Conservation (phyloP, 805 yeast species). For the Cyberlindnera meyerae region DNA sequence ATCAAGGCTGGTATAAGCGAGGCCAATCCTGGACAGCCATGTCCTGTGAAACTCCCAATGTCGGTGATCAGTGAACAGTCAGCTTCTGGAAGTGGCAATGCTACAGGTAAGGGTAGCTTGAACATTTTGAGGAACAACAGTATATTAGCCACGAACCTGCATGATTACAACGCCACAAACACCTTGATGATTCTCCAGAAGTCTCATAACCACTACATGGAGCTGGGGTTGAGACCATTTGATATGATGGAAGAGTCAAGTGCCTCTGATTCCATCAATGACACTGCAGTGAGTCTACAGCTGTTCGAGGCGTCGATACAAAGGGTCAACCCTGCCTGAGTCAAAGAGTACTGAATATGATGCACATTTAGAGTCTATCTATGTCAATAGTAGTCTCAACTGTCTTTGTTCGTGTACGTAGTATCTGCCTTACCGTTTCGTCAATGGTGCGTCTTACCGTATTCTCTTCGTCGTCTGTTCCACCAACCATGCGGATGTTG, state of each 20-base stretch:
- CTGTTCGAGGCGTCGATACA: slow-evolving; percentile 50
- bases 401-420: slow-evolving; percentile 22
- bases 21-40: slow-evolving; percentile 25
- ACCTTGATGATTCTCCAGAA: slow-evolving; percentile 27
- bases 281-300: slow-evolving; percentile 48
- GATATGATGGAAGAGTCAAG: slow-evolving; percentile 57
- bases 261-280: slow-evolving; percentile 43
- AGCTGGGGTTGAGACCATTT: slow-evolving; percentile 42
- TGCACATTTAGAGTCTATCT: slow-evolving; percentile 24
- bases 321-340: slow-evolving; percentile 36
- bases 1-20: slow-evolving; percentile 36
- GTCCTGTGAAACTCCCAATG: slow-evolving; percentile 23
- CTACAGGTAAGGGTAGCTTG: too few relatives aligned
- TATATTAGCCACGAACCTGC: too few relatives aligned
- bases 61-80: slow-evolving; percentile 22
- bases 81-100: too few relatives aligned
- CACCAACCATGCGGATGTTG: slow-evolving; percentile 58
- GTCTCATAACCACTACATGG: slow-evolving; percentile 27
- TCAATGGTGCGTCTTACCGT: slow-evolving; percentile 45
- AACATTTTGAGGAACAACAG: too few relatives aligned
- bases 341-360: not conserved
- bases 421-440: slow-evolving; percentile 31
- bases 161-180: slow-evolving; percentile 15
- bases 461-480: slow-evolving; percentile 65
- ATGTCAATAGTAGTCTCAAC: slow-evolving; percentile 44